phyloP scores from a whole-genome alignment of 305 asterid genomes.

The Rubia peregrina region DNA sequence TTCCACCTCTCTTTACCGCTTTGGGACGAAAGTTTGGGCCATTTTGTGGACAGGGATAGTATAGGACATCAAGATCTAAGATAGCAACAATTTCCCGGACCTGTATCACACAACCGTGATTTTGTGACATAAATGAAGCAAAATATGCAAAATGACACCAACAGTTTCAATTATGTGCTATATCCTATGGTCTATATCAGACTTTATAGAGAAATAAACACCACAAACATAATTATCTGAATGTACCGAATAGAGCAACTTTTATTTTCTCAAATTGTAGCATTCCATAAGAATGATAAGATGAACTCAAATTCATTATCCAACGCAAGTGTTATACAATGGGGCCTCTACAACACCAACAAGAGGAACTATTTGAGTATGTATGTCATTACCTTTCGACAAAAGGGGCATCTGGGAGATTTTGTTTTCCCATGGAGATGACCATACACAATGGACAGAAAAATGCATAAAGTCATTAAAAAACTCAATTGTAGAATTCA shows the following conservation, averaged over 20 bases:
- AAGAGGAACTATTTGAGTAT: neutral
- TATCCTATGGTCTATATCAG: neutral
- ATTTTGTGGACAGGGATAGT: constrained; percentile 86
- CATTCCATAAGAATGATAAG: neutral
- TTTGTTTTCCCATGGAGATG: constrained; percentile 29
- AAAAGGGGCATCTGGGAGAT: constrained; percentile 84
- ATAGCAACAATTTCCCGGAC: constrained; percentile 79
- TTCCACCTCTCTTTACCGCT: constrained; percentile 80
- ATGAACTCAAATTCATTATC: neutral
- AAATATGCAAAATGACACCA: neutral
- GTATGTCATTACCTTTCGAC: constrained; percentile 63
- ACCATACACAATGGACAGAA: constrained; percentile 27
- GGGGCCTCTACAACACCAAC: neutral
- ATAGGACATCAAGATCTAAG: constrained; percentile 86
- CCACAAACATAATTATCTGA: neutral
- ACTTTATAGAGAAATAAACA: neutral
- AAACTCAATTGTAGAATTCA: constrained; percentile 12
- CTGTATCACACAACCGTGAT: constrained; percentile 32
- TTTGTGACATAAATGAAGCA: constrained; percentile 8
- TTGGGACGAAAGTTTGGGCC: constrained; percentile 82
- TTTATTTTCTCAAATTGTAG: neutral
- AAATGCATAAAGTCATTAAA: constrained; percentile 27
- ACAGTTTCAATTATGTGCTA: constrained; percentile 1
- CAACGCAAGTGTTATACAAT: neutral
- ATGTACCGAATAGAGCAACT: neutral